Percentiles rank a stretch among this genome's conserved stretches.
Conservation (phyloP, 2,329 filamentous ascomycete species). For the Penicillium hesseltinei region DNA sequence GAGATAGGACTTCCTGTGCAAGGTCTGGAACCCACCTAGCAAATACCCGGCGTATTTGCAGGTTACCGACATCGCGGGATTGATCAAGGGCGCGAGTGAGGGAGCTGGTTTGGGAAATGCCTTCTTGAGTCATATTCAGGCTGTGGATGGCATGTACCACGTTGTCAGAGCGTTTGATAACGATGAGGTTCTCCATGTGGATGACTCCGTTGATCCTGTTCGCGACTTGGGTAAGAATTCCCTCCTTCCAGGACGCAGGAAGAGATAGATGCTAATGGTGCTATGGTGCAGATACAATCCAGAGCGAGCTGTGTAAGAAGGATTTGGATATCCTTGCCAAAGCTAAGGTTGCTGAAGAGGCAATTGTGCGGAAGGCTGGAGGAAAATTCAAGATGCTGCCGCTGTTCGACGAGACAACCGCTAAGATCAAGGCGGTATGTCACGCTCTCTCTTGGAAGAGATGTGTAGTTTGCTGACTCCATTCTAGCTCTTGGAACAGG, state of each 20-base stretch:
- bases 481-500: slow-evolving; percentile 1
- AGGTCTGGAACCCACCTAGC: slow-evolving; percentile 5
- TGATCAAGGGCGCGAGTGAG: slow-evolving; percentile 6
- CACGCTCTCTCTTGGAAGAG: not conserved
- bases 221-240: not conserved
- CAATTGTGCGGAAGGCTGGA: slow-evolving; percentile 5
- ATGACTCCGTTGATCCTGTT: slow-evolving; percentile 2
- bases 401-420: slow-evolving; percentile 7
- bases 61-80: slow-evolving; percentile 4
- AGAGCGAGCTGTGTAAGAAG: slow-evolving; percentile 9
- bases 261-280: not conserved
- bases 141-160: slow-evolving; percentile 9
- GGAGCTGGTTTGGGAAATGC: slow-evolving; percentile 7
- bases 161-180: slow-evolving; percentile 2
- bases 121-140: slow-evolving; percentile 7
- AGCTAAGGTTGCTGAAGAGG: slow-evolving; percentile 2
- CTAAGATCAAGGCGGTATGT: slow-evolving; percentile 3
- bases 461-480: not conserved
- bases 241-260: not conserved
- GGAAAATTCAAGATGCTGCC: slow-evolving; percentile 10
- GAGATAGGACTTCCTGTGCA: slow-evolving; percentile 6
- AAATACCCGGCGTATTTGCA: slow-evolving; percentile 9
- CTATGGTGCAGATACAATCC: not conserved
- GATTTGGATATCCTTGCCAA: slow-evolving; percentile 8
- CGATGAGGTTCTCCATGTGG: slow-evolving; percentile 4